phyloP scores from a whole-genome alignment of 140 eudicot genomes.

The Bidens hawaiensis region DNA sequence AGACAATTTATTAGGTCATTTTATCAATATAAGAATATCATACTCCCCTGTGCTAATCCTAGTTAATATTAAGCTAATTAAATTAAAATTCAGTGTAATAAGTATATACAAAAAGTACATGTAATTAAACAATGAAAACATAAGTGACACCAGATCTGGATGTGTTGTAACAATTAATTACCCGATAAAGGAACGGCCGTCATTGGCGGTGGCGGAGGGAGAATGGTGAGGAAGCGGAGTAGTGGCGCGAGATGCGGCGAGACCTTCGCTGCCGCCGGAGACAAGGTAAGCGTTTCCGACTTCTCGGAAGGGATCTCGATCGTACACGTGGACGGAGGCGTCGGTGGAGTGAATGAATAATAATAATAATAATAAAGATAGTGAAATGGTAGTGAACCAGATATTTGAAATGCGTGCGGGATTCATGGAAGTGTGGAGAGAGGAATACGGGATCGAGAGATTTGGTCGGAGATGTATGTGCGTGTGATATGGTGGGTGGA shows the following conservation, averaged over 20 bases:
- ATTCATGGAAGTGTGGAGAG: constrained; percentile 54
- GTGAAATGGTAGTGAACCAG: constrained; percentile 15
- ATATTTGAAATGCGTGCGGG: constrained; percentile 32
- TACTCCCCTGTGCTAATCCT: background rate
- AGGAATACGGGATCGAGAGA: constrained; percentile 35
- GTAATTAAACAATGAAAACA: background rate
- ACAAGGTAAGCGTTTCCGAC: constrained; percentile 90
- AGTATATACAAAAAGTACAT: background rate
- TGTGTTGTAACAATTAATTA: constrained; percentile 14
- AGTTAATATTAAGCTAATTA: background rate
- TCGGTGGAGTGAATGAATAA: constrained; percentile 39
- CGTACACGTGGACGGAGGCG: constrained; percentile 85
- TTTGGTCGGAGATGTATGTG: constrained; percentile 26
- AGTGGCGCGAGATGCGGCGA: too few species aligned
- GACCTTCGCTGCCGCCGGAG: constrained; percentile 40
- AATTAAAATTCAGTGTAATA: background rate
- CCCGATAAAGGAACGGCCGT: constrained; percentile 23
- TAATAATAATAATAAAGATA: constrained; percentile 19
- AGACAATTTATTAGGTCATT: background rate
- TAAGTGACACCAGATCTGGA: constrained; percentile 7
- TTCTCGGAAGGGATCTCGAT: constrained; percentile 76
- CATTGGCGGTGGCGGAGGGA: too few species aligned
- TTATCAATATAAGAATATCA: too few species aligned
- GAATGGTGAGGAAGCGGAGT: constrained; percentile 23
- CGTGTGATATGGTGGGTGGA: constrained; percentile 19